A percentile compares a stretch with the other conserved stretches of the same genome.
Conservation (phyloP, 345 rosid species). For the Bruguiera sexangula region DNA sequence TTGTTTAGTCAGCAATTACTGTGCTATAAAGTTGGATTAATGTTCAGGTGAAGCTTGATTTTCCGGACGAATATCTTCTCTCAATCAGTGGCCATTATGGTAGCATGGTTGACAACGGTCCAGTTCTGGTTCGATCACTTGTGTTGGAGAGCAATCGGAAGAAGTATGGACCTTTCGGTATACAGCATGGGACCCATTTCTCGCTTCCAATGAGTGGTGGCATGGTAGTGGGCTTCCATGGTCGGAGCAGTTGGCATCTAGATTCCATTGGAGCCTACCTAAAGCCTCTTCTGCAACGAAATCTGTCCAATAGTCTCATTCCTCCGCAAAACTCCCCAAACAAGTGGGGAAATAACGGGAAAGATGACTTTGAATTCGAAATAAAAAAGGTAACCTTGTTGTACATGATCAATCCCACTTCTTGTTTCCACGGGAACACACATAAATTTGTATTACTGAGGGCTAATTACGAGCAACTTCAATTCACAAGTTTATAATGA, state of each 20-base stretch:
- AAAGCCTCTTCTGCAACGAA: slow-evolving; percentile 18
- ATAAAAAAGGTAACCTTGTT: too few relatives aligned
- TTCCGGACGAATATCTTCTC: slow-evolving; percentile 26
- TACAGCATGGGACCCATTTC: slow-evolving; percentile 25
- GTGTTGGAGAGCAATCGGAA: slow-evolving; percentile 25
- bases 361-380: neutral
- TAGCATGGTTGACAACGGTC: slow-evolving; percentile 15
- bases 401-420: too few relatives aligned
- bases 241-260: slow-evolving; percentile 29
- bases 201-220: slow-evolving; percentile 23
- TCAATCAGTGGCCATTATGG: slow-evolving; percentile 27
- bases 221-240: slow-evolving; percentile 32
- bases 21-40: neutral
- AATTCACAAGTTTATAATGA: too few relatives aligned
- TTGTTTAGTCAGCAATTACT: too few relatives aligned
- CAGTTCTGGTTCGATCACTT: slow-evolving; percentile 27
- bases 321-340: neutral
- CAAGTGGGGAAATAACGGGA: neutral
- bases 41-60: slow-evolving; percentile 28
- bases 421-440: too few relatives aligned
- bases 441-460: too few relatives aligned
- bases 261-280: slow-evolving; percentile 28
- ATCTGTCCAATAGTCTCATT: neutral
- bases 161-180: slow-evolving; percentile 31
- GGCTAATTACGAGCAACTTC: too few relatives aligned